Conservation (phyloP, 1,139 yeast species). For the Protomyces macrosporus region DNA sequence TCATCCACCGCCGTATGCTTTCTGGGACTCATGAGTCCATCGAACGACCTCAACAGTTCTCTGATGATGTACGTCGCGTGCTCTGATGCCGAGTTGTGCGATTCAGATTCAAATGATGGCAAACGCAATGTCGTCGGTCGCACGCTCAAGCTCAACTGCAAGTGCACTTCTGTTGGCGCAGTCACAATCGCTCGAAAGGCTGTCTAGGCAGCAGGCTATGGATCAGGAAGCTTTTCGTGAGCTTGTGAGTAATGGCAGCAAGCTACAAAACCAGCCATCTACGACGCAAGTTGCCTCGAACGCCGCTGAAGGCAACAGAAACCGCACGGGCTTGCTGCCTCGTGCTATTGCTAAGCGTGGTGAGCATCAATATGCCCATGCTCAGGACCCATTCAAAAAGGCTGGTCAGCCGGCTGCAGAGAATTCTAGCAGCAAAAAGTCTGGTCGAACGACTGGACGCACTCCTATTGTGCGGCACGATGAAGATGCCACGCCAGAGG, state of each 20-base stretch:
- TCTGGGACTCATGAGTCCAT: too few species aligned
- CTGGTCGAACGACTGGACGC: not conserved
- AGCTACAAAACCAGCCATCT: not conserved
- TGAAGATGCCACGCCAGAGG: not conserved
- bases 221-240: slow-evolving; percentile 27
- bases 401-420: slow-evolving; percentile 6
- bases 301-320: not conserved
- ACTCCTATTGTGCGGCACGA: not conserved
- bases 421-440: not conserved
- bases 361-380: not conserved
- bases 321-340: not conserved
- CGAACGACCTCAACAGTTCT: too few species aligned
- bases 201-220: not conserved
- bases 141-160: too few species aligned
- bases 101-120: too few species aligned
- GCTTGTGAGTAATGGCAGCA: not conserved
- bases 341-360: not conserved
- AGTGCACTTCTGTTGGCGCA: not conserved
- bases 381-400: not conserved
- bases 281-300: slow-evolving; percentile 1
- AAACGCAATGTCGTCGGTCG: too few species aligned
- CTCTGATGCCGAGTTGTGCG: too few species aligned
- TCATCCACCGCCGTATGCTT: too few species aligned
- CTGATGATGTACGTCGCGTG: too few species aligned
- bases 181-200: not conserved